These are phyloP conservation scores for Globisporangium camurandrum DNA, from an alignment of 352 stramenopile genomes.

Conservation along the genomic window DNA sequence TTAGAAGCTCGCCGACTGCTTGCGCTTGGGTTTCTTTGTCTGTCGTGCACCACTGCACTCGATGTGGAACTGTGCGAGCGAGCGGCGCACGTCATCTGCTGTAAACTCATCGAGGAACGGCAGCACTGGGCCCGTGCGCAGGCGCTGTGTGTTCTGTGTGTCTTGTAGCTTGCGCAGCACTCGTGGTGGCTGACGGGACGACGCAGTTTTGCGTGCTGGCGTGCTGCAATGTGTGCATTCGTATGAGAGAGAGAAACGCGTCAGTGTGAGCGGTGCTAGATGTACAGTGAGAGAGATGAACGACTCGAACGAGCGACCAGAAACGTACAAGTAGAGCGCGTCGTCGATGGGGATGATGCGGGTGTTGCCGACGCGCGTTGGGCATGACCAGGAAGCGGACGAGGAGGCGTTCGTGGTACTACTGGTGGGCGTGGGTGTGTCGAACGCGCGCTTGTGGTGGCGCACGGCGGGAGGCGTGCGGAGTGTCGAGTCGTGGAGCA, in stretches of 20 bases:
- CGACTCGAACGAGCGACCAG: too few relatives aligned
- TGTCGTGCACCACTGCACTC: slow-evolving; percentile 1
- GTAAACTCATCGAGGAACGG: slow-evolving; percentile 28
- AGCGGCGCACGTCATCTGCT: slow-evolving; percentile 12
- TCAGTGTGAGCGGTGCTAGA: background rate
- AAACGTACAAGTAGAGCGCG: too few relatives aligned
- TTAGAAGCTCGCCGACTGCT: slow-evolving; percentile 15
- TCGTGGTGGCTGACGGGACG: slow-evolving; percentile 6
- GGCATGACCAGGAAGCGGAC: too few relatives aligned
- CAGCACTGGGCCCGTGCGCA: slow-evolving; percentile 15
- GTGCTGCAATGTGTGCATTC: background rate
- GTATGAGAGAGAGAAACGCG: background rate
- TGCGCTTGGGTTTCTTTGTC: slow-evolving; percentile 23
- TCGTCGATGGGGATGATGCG: too few relatives aligned
- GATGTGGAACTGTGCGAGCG: slow-evolving; percentile 12
- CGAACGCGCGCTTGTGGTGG: background rate
- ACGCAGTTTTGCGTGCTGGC: slow-evolving; percentile 13
- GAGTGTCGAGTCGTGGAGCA: slow-evolving; percentile 4
- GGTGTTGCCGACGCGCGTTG: too few relatives aligned
- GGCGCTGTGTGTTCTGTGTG: too few relatives aligned
- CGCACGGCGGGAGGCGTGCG: background rate
- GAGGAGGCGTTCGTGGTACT: too few relatives aligned
- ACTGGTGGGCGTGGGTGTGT: too few relatives aligned
- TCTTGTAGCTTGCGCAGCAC: slow-evolving; percentile 8
- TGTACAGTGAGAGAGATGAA: background rate